Evolutionary conservation across 176 grass and related monocot genomes (phyloP).

Genomic region (Stipa capillata): DNA sequence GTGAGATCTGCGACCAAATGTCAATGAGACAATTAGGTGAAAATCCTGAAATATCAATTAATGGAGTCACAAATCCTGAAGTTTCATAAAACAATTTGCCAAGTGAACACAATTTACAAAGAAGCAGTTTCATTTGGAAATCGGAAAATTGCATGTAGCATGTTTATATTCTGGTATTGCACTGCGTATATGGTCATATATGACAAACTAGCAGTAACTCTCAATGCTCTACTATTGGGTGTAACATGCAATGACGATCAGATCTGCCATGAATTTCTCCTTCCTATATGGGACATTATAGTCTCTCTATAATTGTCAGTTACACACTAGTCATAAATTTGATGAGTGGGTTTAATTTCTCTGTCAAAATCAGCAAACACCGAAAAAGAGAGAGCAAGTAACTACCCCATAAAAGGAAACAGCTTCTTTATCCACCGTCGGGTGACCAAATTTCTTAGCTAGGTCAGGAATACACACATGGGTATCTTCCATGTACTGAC

Average conservation of each 20-base stretch:
- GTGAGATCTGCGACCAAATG: too few relatives aligned
- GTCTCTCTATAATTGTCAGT: neutral
- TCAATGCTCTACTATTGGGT: neutral
- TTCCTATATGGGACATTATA: neutral
- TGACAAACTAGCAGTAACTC: neutral
- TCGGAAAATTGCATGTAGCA: neutral
- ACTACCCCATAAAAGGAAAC: slow-evolving; percentile 89
- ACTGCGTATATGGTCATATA: neutral
- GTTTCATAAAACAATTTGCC: neutral
- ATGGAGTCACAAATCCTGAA: too few relatives aligned
- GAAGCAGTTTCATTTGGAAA: neutral
- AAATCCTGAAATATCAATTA: too few relatives aligned
- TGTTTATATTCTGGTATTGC: neutral
- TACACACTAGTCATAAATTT: neutral
- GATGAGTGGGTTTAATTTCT: neutral
- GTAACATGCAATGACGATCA: neutral
- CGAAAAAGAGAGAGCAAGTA: neutral
- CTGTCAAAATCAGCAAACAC: neutral
- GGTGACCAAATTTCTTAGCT: slow-evolving; percentile 53
- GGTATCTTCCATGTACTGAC: slow-evolving; percentile 85
- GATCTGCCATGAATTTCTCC: neutral
- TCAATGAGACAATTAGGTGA: too few relatives aligned
- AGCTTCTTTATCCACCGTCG: slow-evolving; percentile 37
- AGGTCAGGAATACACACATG: slow-evolving; percentile 84
- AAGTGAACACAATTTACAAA: neutral